Evolutionary conservation across 768 basidiomycete species (phyloP), one percentile per base, ranked within the genome.

Genomic region (Boletus rex-veris): DNA sequence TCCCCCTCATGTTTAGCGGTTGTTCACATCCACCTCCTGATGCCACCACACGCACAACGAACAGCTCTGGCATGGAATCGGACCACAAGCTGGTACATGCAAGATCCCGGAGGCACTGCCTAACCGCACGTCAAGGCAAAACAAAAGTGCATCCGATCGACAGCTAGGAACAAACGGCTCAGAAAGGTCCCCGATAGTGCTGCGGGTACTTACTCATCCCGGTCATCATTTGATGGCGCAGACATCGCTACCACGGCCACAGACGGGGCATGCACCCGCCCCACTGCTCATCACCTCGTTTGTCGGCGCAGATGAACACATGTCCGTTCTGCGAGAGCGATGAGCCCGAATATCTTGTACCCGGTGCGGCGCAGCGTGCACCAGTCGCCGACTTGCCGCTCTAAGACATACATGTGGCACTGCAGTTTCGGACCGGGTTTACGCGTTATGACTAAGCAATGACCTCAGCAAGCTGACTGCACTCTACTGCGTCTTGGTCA

Each of bases 11-110:
- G 55, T 90, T 80, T 16, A 92, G 76, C 35, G 84, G 64, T n/a
- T 89, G 85, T 46, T 92, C 84, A 63, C 95, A 94, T 9, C 82
- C 90, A 44, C 83, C 66, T 24, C 85, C 85, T 21, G 80, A 76
- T 16, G 84, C 83, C 6, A 92, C 84, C 59, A 85, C 77, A 58
- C 80, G 75, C 35, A 88, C 88, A 45, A 89, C 86, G 49, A 82
- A 82, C 6, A 92, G 77, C 49, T 89, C 81, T 18, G 91, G 77
- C 73, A 85, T 79, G 0, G 90, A 92, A 70, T 92, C 91, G 15
- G 89, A 86, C 38, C 85, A 82, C 15, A 93, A 85, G 52, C 26
- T 28, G 8, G 26, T 28, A 28, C 35, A 36, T 36, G 35, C 5
- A 12, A 15, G 35, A 36, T 85, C 88, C 66, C 45, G 53, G 31